A percentile compares a stretch with the other conserved stretches of the same genome.
Evolutionary conservation across 177 flowering plant genomes (phyloP).

Genomic region (Vitis hybrid): DNA sequence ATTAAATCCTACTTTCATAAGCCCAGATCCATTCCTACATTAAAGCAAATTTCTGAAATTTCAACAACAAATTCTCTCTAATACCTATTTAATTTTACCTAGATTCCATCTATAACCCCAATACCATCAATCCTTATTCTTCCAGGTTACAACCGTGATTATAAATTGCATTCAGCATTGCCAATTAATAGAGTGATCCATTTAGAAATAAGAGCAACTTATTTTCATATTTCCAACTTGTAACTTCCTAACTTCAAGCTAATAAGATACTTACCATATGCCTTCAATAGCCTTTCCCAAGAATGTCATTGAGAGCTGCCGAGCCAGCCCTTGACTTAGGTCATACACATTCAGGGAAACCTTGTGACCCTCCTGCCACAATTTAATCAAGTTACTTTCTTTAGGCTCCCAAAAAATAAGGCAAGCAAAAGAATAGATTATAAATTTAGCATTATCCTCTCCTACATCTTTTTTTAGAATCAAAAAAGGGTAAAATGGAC

Average conservation of each 20-base stretch:
- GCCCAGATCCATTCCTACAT: too few species aligned
- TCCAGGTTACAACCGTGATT: too few species aligned
- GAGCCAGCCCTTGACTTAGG: conserved; percentile 91
- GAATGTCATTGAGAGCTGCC: conserved; percentile 77
- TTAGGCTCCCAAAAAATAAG: too few species aligned
- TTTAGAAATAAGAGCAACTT: neutral
- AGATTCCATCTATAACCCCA: too few species aligned
- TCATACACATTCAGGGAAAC: conserved; percentile 85
- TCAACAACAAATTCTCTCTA: neutral
- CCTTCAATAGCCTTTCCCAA: conserved; percentile 92
- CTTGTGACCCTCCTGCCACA: conserved; percentile 69
- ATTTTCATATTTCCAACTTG: neutral
- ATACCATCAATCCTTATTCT: too few species aligned
- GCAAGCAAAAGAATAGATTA: too few species aligned
- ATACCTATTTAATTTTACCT: neutral
- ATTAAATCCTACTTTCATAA: too few species aligned
- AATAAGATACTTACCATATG: conserved; percentile 61
- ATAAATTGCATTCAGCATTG: too few species aligned
- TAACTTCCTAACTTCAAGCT: neutral
- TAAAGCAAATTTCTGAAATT: neutral
- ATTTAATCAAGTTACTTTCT: neutral
- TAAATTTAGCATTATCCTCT: too few species aligned
- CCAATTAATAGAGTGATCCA: too few species aligned
- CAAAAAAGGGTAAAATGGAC: too few species aligned
- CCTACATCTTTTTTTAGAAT: too few species aligned